Conservation (phyloP, 75 land plant genomes). For the Cupressus sempervirens region DNA sequence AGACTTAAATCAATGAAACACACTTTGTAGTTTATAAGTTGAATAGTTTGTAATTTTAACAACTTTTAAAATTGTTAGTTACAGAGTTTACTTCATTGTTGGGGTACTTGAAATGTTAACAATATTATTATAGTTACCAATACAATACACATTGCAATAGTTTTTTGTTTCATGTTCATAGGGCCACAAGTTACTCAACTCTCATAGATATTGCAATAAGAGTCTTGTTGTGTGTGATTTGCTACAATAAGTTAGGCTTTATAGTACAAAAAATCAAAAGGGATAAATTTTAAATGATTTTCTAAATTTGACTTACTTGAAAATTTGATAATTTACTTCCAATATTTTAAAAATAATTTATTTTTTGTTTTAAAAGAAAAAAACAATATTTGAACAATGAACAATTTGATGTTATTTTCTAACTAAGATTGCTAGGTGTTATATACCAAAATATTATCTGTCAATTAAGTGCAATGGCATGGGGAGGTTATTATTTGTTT, state of each 20-base stretch:
- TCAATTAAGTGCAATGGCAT: neutral
- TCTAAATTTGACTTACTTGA: too few relatives aligned
- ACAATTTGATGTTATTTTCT: neutral
- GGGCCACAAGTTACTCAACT: too few relatives aligned
- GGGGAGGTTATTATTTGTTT: neutral
- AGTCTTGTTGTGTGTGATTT: slow-evolving; percentile 2
- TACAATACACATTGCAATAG: too few relatives aligned
- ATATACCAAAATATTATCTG: neutral
- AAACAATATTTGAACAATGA: neutral
- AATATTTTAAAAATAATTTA: neutral
- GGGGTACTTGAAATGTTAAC: neutral
- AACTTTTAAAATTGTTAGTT: neutral
- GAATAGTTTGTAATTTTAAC: neutral
- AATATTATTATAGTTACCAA: too few relatives aligned
- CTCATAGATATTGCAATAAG: slow-evolving; percentile 6
- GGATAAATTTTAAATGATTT: neutral
- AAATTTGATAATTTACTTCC: neutral
- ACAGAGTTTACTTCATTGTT: neutral
- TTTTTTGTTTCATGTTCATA: too few relatives aligned
- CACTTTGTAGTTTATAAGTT: neutral
- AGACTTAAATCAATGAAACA: neutral
- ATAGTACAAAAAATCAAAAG: slow-evolving; percentile 3
- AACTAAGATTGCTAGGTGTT: neutral
- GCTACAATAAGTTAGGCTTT: neutral
- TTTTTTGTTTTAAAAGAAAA: neutral